Evolutionary conservation across 1,139 yeast genomes (phyloP), one percentile per base, ranked within the genome.

Genomic region (Wickerhamomyces sp.): DNA sequence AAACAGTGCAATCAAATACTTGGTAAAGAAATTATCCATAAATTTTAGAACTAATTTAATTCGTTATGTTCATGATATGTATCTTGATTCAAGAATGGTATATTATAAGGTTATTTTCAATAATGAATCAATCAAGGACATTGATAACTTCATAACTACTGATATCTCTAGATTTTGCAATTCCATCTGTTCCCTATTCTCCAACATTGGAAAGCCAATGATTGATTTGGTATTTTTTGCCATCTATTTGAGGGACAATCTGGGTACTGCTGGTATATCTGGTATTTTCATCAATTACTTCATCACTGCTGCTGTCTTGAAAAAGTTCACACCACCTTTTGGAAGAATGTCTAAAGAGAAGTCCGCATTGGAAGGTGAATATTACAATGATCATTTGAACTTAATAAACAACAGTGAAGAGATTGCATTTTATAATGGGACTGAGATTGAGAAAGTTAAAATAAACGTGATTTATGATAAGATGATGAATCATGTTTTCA

Each of bases 341-440:
- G 96, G 95, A n/a, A 78, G 77, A 57, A 68, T 90, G 46, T 78
- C 91, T 18, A 79, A 93, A 37, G 69, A 72, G 40, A 85, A 81
- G 63, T 86, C 95, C 6, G 79, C 78, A 41, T 76, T 91, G 34
- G 97, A 91, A 66, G 96, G 97, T 46, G 85, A 85, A 49, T 91
- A 88, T 63, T 86, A 91, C 61, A 90, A 87, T 57, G 87, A 88
- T 53, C 95, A 91, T 60, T 72, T 90, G 56, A 86, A 88, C 60
- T 73, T 91, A 61, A 89, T 89, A 61, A 84, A 87, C 46, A 91
- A 91, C 60, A 84, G 91, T 57, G 97, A 91, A 67, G 97, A 91
- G 63, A 89, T 91, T 59, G 95, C 96, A 0, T 91, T 91, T 62
- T 91, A 90, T 62, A 91, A 90, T 61, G 98, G 98, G 31, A 84